These are phyloP conservation scores for Pueraria montana DNA, from an alignment of 306 rosid genomes.

Conservation along the genomic window DNA sequence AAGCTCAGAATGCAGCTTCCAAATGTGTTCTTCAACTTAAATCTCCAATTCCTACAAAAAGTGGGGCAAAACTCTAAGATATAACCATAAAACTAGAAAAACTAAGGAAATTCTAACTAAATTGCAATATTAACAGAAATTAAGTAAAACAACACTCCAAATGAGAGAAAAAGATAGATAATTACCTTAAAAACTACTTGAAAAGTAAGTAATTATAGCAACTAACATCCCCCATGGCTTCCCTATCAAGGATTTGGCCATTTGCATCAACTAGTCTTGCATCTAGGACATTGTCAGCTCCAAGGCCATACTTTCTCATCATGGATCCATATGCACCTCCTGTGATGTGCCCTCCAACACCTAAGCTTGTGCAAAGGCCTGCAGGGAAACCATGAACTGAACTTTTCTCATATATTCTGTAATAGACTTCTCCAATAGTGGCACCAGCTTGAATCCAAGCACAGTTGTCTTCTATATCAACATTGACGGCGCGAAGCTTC, in stretches of 20 bases:
- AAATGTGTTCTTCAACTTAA: too few relatives aligned
- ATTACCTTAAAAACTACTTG: too few relatives aligned
- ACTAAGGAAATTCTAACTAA: too few relatives aligned
- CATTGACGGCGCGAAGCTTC: slow-evolving; percentile 63
- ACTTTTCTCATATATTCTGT: slow-evolving; percentile 73
- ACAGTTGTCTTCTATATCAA: slow-evolving; percentile 54
- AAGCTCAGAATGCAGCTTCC: too few relatives aligned
- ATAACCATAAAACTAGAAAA: too few relatives aligned
- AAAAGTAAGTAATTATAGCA: too few relatives aligned
- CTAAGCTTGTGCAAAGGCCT: slow-evolving; percentile 83
- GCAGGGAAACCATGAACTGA: slow-evolving; percentile 75
- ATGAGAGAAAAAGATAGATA: too few relatives aligned
- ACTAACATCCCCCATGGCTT: slow-evolving; percentile 91
- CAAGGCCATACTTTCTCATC: slow-evolving; percentile 91
- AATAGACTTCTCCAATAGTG: slow-evolving; percentile 79
- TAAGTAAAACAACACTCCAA: too few relatives aligned
- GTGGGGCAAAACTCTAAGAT: too few relatives aligned
- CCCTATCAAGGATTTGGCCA: slow-evolving; percentile 66
- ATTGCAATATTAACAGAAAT: too few relatives aligned
- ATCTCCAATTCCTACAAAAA: too few relatives aligned
- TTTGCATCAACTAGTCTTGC: slow-evolving; percentile 68
- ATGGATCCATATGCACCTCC: slow-evolving; percentile 88
- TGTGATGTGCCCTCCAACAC: slow-evolving; percentile 85
- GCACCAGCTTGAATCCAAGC: slow-evolving; percentile 95
- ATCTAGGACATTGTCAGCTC: slow-evolving; percentile 76